A percentile compares a stretch with the other conserved stretches of the same genome.
phyloP scores from a whole-genome alignment of 2,329 filamentous ascomycete genomes.

The Pseudohalonectria lignicola region DNA sequence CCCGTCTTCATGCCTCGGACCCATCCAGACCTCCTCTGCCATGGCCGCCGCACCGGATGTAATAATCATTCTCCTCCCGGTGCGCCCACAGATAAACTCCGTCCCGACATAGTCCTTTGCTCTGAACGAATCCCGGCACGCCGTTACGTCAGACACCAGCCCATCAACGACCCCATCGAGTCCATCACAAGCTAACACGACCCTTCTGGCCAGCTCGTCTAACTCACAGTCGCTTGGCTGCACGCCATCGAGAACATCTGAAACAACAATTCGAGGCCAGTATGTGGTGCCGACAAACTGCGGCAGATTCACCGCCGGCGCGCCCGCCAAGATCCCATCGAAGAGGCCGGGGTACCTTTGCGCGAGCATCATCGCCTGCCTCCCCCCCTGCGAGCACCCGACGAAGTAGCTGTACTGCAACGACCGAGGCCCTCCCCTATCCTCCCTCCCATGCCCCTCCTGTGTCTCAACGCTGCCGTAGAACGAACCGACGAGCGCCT shows the following conservation, averaged over 20 bases:
- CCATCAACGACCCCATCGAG: slow-evolving; percentile 31
- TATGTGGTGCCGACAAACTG: slow-evolving; percentile 15
- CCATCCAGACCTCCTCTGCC: slow-evolving; percentile 7
- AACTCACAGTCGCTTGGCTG: slow-evolving; percentile 17
- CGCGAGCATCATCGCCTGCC: slow-evolving; percentile 39
- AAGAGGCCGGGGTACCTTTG: slow-evolving; percentile 39
- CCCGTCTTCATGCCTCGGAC: slow-evolving; percentile 3
- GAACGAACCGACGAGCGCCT: slow-evolving; percentile 23
- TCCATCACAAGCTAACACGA: slow-evolving; percentile 29
- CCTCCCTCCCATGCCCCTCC: not conserved
- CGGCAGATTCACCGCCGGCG: slow-evolving; percentile 13
- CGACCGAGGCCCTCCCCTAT: not conserved
- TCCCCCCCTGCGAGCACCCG: slow-evolving; percentile 40
- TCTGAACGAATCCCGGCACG: slow-evolving; percentile 19
- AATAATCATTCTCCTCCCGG: slow-evolving; percentile 9
- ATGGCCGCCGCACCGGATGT: slow-evolving; percentile 5
- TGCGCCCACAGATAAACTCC: slow-evolving; percentile 4
- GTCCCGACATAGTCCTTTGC: slow-evolving; percentile 14
- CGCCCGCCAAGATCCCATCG: slow-evolving; percentile 34
- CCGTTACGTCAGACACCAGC: slow-evolving; percentile 24
- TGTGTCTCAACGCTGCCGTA: no score
- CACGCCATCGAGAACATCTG: slow-evolving; percentile 18
- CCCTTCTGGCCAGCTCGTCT: slow-evolving; percentile 19
- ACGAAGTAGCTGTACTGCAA: slow-evolving; percentile 29
- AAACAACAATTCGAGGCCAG: slow-evolving; percentile 13